Base-by-base conservation (phyloP, 176 grass and related monocot species). In the Tillandsia fasciculata region DNA sequence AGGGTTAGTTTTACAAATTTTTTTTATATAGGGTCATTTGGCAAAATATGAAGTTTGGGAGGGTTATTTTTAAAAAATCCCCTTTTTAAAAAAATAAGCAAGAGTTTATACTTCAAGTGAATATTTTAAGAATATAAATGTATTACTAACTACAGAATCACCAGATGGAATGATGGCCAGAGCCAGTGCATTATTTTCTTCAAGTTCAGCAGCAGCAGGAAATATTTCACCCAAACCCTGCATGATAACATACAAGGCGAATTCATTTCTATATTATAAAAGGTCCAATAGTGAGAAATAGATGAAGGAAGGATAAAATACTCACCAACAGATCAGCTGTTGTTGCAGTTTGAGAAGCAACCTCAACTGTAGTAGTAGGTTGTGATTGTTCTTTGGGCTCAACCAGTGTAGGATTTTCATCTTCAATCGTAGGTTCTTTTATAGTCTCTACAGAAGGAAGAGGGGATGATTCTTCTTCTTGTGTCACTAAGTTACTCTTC, bases 171-270 rank as follows among this genome's bases (percentile, higher is more conserved):
- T 49, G 68, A 91, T 84, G 66, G 88, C 88, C 11, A 89, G 83
- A 70, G 85, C 92, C 63, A 91, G 70, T 14, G 85, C 91, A 59
- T 96, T 96, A 63, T 61, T 86, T 68, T 86, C 77, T 75, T 96
- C 90, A 3, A 90, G 70, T 10, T 84, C 70, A 76, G 79, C 67
- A 78, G 79, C 84, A 63, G 67, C 72, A 51, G 79, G 77, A 64
- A 67, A 81, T 67, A 87, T 27, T 79, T 96, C 87, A 49, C 87
- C 26, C 48, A 96, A 66, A 70, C 76, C 82, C 91, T 96, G 76
- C n/a, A 72, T 52, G 14, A 52, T n/a, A 52, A 63, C 50, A 48
- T 12, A 69, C 23, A 48, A 53, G 49, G 64, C 67, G 26, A 13
- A 66, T 76, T 51, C 65, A 61, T 10, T 11, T 48, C 29, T 26